Conservation (phyloP, 352 stramenopile species). For the Detonula confervacea region DNA sequence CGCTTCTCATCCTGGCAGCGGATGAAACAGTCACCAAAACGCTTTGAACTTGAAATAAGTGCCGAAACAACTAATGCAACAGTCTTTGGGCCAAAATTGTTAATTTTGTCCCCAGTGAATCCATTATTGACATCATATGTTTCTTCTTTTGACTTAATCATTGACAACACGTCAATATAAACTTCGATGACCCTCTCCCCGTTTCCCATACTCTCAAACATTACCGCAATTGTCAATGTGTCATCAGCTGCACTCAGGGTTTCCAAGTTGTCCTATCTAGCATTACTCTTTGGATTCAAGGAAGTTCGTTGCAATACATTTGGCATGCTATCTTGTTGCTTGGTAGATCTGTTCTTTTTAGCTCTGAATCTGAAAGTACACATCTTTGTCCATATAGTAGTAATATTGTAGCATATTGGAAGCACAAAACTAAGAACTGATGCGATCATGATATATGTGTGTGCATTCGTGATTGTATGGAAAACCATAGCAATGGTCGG, state of each 20-base stretch:
- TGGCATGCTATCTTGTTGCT: background rate
- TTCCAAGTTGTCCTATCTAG: background rate
- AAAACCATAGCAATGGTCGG: constrained; percentile 17
- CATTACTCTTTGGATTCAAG: background rate
- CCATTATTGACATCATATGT: background rate
- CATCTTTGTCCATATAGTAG: background rate
- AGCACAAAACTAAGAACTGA: constrained; percentile 30
- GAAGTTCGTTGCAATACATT: background rate
- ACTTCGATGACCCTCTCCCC: background rate
- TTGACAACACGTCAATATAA: constrained; percentile 2
- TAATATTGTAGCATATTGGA: constrained; percentile 18
- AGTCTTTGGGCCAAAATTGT: constrained; percentile 14
- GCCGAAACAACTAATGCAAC: constrained; percentile 8
- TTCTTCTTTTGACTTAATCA: constrained; percentile 11
- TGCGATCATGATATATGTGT: constrained; percentile 20
- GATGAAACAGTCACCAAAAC: background rate
- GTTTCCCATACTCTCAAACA: constrained; percentile 21
- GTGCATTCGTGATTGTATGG: background rate
- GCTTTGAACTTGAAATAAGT: background rate
- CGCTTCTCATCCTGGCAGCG: background rate
- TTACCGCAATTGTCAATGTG: background rate
- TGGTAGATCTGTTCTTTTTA: background rate
- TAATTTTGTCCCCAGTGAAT: constrained; percentile 9
- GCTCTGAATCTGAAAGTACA: background rate
- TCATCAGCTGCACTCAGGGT: constrained; percentile 12